Evolutionary conservation across 2,329 filamentous ascomycete genomes (phyloP).

Genomic region (Sclerotinia glacialis): DNA sequence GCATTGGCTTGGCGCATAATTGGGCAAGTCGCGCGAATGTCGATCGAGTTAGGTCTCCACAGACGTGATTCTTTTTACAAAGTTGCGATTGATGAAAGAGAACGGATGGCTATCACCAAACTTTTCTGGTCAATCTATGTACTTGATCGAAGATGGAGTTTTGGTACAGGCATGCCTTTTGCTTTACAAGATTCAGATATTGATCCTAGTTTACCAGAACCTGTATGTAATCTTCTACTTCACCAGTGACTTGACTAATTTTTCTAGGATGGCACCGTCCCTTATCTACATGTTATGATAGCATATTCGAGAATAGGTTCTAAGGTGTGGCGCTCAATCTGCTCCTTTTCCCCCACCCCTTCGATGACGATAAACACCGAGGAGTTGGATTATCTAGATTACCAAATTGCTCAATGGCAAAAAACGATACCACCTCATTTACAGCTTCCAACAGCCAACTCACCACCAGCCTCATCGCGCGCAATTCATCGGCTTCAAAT

Average conservation of each 20-base stretch:
- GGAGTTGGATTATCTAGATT: conserved; percentile 77
- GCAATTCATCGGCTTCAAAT: conserved; percentile 69
- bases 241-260: conserved; percentile 23
- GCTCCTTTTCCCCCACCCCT: conserved; percentile 29
- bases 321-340: conserved; percentile 79
- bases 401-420: conserved; percentile 85
- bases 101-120: conserved; percentile 64
- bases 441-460: conserved; percentile 51
- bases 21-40: conserved; percentile 76
- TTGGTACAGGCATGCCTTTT: conserved; percentile 85
- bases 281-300: conserved; percentile 81
- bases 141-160: conserved; percentile 81
- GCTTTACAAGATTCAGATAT: conserved; percentile 83
- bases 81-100: conserved; percentile 64
- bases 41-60: conserved; percentile 79
- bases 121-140: conserved; percentile 87
- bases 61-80: conserved; percentile 68
- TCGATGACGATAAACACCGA: conserved; percentile 48
- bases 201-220: conserved; percentile 73
- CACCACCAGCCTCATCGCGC: conserved; percentile 41
- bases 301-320: conserved; percentile 78
- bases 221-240: conserved; percentile 54
- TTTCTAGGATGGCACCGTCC: conserved; percentile 40
- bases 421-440: conserved; percentile 64
- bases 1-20: conserved; percentile 83